A percentile compares a stretch with the other conserved stretches of the same genome.
These are phyloP conservation scores for Lantana camara DNA, from an alignment of 257 asterid species.

Conservation along the genomic window DNA sequence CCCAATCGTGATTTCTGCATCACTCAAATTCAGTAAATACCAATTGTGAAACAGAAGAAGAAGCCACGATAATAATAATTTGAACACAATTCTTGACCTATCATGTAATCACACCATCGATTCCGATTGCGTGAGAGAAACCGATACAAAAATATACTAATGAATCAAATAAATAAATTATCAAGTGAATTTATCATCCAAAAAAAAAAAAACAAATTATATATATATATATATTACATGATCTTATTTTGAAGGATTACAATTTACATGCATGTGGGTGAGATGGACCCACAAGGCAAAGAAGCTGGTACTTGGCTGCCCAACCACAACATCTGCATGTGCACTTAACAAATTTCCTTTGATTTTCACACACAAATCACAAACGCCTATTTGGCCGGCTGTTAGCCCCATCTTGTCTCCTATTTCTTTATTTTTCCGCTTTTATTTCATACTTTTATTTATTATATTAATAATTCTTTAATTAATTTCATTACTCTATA, in stretches of 20 bases:
- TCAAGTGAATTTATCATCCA: background rate
- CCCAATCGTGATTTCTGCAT: no score
- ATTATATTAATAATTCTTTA: no score
- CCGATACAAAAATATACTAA: no score
- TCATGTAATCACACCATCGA: no score
- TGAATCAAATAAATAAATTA: no score
- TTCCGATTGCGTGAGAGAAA: no score
- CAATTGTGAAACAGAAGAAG: no score
- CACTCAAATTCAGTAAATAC: no score
- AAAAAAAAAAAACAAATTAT: background rate
- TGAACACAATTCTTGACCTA: no score
- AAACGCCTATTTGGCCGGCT: constrained; percentile 29
- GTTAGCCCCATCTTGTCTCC: constrained; percentile 21
- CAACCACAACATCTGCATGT: constrained; percentile 25
- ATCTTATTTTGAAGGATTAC: no score
- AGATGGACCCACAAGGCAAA: constrained; percentile 16
- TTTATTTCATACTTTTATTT: background rate
- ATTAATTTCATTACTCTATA: constrained; percentile 7
- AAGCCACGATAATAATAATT: no score
- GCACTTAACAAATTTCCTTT: constrained; percentile 14
- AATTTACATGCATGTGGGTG: constrained; percentile 25
- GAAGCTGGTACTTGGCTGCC: constrained; percentile 20
- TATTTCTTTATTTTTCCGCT: background rate
- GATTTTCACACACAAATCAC: constrained; percentile 13
- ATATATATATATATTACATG: no score